Base-by-base conservation (phyloP, 768 basidiomycete genomes). In the Naganishia randhawae region DNA sequence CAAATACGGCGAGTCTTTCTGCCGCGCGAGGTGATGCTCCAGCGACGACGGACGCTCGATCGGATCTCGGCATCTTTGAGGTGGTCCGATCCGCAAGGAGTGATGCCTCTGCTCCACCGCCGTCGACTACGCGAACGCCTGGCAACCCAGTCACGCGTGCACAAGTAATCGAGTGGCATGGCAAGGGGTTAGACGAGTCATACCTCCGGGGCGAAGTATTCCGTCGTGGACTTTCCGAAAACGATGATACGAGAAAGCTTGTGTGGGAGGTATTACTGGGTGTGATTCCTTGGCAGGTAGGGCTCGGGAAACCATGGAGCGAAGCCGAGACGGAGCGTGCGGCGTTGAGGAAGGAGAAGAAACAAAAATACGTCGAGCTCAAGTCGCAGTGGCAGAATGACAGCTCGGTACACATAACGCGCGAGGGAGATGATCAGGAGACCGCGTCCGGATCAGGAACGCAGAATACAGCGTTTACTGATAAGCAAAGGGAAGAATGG, bases 261-360 rank as follows among this genome's bases (percentile, higher is more conserved):
- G 84, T 91, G 0, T 99, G 96, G 96, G 92, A 93, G 2, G 92
- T 91, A 77, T 77, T 98, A 32, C 83, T 98, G 8, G 90, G 89
- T 25, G 89, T 96, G 1, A 83, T 88, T 37, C 85, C 86, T 31
- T 98, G 95, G 95, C 84, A 88, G 69, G 83, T 83, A 6, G 77
- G 77, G 0, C 88, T 86, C 2, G 76, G 84, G 4, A 82, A 81
- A 31, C 74, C 83, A 92, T 53, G 83, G 83, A 66, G 77, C 75
- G 32, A 81, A 82, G 22, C 92, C 88, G 87, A 82, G 85, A 67
- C 82, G 79, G 67, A 89, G 76, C 89, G 81, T 82, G 83, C 88
- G 89, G 73, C 68, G 82, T 74, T 9, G 8, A 1, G 19, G 6
- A 69, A 39, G 41, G 71, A 76, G 48, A 61, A 73, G 53, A 57